Base-by-base conservation (phyloP, 345 rosid genomes). In the Erucastrum elatum region DNA sequence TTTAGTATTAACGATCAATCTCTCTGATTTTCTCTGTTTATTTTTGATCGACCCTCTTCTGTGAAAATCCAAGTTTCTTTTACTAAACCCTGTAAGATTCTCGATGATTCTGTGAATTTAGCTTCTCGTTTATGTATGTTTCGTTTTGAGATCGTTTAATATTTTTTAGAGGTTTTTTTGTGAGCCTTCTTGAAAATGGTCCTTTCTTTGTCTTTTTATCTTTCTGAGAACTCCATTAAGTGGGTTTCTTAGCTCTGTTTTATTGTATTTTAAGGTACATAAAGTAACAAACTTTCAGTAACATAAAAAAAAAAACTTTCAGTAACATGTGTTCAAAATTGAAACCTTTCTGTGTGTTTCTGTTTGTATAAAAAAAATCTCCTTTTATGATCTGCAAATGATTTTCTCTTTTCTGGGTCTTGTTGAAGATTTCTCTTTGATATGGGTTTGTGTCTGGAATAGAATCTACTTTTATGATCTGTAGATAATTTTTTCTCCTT, bases 171-270 rank as follows among this genome's bases (percentile, higher is more conserved):
- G 67, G 39, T 46, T 67, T 68, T 12, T 44, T 44, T 12, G 49
- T 63, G 39, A 39, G 82, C 37, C 1, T 34, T 59, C 21, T 10
- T 8, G 12, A 63, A 34, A 65, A 4, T 7, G 60, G 5, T 9
- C 10, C 8, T 69, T 70, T 11, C 31, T 59, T 58, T 21, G 21
- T 56, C 4, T 15, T 30, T 39, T 11, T 39, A 8, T 41, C 49
- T 68, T 44, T 46, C 25, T 70, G 16, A 6, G 1, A 44, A 44
- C 31, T 49, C 39, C 8, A 62, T 51, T 8, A 33, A 33, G 9
- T 59, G 58, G 21, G 16, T 59, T 66, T 44, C 53, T 41, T n/a
- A 44, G 30, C 64, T 78, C 72, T 66, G 37, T 72, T 72, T 70
- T 64, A 37, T 10, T 10, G 51, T 11, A 5, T 49, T 63, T 56